Evolutionary conservation across 495 filamentous ascomycete genomes (phyloP), one percentile per base, ranked within the genome.

Genomic region (Baudoinia panamericana): DNA sequence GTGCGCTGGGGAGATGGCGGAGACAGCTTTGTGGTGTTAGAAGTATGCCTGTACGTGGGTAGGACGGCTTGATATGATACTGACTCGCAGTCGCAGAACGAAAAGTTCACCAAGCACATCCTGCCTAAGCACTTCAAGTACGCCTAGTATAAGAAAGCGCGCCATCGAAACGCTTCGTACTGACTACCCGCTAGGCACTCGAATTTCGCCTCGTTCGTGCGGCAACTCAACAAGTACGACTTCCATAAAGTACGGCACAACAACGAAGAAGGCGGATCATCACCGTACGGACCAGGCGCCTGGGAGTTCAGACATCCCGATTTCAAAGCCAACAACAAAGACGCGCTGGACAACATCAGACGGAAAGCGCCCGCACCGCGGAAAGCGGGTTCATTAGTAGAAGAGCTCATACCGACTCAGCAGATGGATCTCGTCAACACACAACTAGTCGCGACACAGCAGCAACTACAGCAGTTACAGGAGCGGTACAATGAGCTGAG

Each of bases 231-330:
- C 67, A 99, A 99, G 58, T 99, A 93, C 61, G 90, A 96, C 61
- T 99, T 99, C 51, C 92, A 96, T 66, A 99, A 99, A 69, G 90
- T 99, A 31, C 75, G 90, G 48, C 86, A 94, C 56, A 96, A 88
- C 51, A 85, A 84, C 50, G 90, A 97, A 56, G 90, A 95, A 53
- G 87, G 71, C 53, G 83, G 84, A 32, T 80, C 85, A 49, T 88
- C 84, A 38, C 87, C 81, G 27, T 93, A 95, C 57, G 87, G 88
- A 22, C 70, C 82, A 50, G 84, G 85, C 63, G 84, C 85, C 10
- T 95, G 87, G 86, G 92, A 97, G 59, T 97, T 97, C 57, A 90
- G 87, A 59, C 90, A 96, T 57, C 90, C 88, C 19, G 88, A 96
- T 55, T 97, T 97, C 64, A 80, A 87, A 48, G 76, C 78, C 34